Conservation (phyloP, 73 alveolate genomes). For the Tetrahymena elliotti region DNA sequence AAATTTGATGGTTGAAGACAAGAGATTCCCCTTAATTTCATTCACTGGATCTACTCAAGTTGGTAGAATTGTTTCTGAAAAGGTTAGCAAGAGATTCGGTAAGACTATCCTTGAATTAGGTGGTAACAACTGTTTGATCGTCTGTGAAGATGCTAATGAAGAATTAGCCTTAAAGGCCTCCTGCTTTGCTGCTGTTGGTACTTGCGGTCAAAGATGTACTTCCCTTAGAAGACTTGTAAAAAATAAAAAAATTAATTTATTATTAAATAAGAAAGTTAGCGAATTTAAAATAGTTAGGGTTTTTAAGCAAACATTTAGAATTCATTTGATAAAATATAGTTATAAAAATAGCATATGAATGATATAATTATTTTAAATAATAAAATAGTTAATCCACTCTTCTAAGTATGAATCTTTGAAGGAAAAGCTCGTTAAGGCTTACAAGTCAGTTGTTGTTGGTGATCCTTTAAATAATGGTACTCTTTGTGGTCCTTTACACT, state of each 20-base stretch:
- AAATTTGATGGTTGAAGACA: slow-evolving; percentile 61
- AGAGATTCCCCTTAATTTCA: slow-evolving; percentile 64
- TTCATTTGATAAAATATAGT: neutral
- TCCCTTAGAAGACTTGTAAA: slow-evolving; percentile 60
- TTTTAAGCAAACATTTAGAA: neutral
- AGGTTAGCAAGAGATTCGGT: slow-evolving; percentile 75
- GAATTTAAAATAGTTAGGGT: neutral
- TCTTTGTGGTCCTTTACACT: slow-evolving; percentile 84
- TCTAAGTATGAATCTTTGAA: slow-evolving; percentile 9
- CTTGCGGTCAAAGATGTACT: slow-evolving; percentile 92
- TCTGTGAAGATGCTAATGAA: slow-evolving; percentile 76
- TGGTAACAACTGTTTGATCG: slow-evolving; percentile 81
- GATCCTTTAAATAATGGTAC: slow-evolving; percentile 63
- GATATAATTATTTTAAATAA: neutral
- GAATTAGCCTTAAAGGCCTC: slow-evolving; percentile 75
- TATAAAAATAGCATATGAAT: neutral
- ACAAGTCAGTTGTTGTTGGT: slow-evolving; percentile 53
- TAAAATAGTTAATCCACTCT: neutral
- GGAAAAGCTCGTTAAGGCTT: slow-evolving; percentile 48
- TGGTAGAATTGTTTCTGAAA: slow-evolving; percentile 61
- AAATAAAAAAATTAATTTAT: neutral
- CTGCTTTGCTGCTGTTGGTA: slow-evolving; percentile 84
- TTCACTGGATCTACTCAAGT: slow-evolving; percentile 81
- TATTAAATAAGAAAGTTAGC: neutral
- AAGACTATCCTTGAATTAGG: slow-evolving; percentile 79